Base-by-base conservation (phyloP, 768 basidiomycete species). In the Lactarius tabidus region DNA sequence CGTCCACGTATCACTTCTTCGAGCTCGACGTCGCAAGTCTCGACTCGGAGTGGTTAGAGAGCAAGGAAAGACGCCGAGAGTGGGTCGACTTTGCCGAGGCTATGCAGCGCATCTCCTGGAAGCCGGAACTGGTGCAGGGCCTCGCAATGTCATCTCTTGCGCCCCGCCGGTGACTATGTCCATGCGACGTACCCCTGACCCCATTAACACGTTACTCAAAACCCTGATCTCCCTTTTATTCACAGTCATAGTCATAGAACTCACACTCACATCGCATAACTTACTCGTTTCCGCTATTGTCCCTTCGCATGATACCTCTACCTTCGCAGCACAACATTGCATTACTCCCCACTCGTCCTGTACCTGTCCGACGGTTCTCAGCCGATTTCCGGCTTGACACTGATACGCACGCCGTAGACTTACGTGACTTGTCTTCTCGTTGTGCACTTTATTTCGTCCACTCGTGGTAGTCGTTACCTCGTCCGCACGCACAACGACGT, bases 11-110 rank as follows among this genome's bases (percentile, higher is more conserved):
- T 78, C 92, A 94, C 77, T 93, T 94, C 70, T 94, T 90, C 78
- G 92, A 94, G 75, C 83, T 94, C 71, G 92, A 94, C 76, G 91
- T 93, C 56, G 80, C 83, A 18, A 79, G 78, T 45, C 84, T 94
- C 63, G 92, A 93, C 70, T 79, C 84, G 67, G 86, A 90, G 67
- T 94, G 92, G 92, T 78, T 90, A 64, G 92, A 94, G 75, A 79
- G 83, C 71, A 81, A 85, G 69, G 91, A 94, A 78, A 85, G 92
- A 67, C 81, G 80, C 74, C 79, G 92, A 71, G 92, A 93, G 78
- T 93, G 90, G 91, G 91, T 94, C 70, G 91, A 93, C 76, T 92
- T 88, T 71, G 84, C 86, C 53, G 92, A 93, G 77, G 92, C 92
- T 18, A 77, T 85, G 68, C 77, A 81, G 71, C 79, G 92, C 70